These are phyloP conservation scores for Sphaerulina musiva DNA, from an alignment of 2,329 filamentous ascomycete genomes.

Conservation along the genomic window DNA sequence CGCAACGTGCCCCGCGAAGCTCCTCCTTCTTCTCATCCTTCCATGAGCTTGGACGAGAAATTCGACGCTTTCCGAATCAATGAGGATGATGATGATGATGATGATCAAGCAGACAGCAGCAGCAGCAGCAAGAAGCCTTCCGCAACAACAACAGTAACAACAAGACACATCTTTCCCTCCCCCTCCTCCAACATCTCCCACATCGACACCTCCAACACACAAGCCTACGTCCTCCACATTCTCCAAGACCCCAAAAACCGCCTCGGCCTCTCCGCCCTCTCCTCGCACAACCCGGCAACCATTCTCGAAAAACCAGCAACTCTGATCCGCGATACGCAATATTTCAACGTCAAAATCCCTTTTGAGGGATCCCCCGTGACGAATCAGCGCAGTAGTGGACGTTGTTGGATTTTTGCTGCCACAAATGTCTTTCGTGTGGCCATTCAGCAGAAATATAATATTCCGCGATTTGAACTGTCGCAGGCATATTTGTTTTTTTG, in stretches of 20 bases:
- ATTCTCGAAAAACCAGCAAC: constrained; percentile 60
- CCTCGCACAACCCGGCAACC: constrained; percentile 57
- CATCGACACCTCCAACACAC: constrained; percentile 28
- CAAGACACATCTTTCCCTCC: constrained; percentile 15
- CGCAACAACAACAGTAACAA: neutral
- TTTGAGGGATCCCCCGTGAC: constrained; percentile 77
- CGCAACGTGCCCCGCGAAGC: constrained; percentile 11
- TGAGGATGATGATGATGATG: too few relatives aligned
- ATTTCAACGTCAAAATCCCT: constrained; percentile 77
- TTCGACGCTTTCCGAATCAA: constrained; percentile 30
- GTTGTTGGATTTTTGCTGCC: constrained; percentile 87
- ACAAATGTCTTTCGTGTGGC: constrained; percentile 91
- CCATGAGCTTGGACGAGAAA: constrained; percentile 30
- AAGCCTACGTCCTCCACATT: constrained; percentile 30
- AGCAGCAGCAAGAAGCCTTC: neutral
- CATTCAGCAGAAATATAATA: constrained; percentile 73
- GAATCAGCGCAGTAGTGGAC: constrained; percentile 72
- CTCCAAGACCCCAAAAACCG: constrained; percentile 48
- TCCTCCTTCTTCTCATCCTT: neutral
- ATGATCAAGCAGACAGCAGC: constrained; percentile 18
- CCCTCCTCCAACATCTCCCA: constrained; percentile 18
- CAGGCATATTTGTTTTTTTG: constrained; percentile 87
- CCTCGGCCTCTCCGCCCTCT: constrained; percentile 68
- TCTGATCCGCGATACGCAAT: constrained; percentile 63
- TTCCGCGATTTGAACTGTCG: constrained; percentile 75